Base-by-base conservation (phyloP, 768 basidiomycete species). In the Flagelloscypha sp. region DNA sequence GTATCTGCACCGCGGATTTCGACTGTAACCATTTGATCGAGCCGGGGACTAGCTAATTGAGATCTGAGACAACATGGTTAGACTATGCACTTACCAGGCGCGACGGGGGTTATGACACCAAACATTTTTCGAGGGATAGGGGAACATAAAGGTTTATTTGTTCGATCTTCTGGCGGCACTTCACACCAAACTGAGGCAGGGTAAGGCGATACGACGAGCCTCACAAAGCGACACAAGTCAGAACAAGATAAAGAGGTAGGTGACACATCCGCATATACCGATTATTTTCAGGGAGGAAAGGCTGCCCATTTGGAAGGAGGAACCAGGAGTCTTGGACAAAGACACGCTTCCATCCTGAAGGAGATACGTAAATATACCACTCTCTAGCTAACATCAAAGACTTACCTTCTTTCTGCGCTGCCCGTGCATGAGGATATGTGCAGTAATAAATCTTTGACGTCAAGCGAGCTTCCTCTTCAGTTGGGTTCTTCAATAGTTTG, bases 301-400 rank as follows among this genome's bases (percentile, higher is more conserved):
- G 51, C 18, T 51, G n/a, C n/a, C n/a, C n/a, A n/a, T n/a, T n/a
- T n/a, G n/a, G n/a, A n/a, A n/a, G n/a, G n/a, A n/a, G 47, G 53
- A 74, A 72, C 62, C 70, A 72, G 6, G 40, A 41, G 10, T 54
- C 49, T 24, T 64, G 53, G 24, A 70, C 59, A 22, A 62, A 50
- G 28, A 72, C 58, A 7, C 59, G 48, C 40, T 71, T 73, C 74
- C 74, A 76, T 7, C 72, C 73, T 72, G n/a, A n/a, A n/a, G n/a
- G n/a, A n/a, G n/a, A n/a, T n/a, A n/a, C n/a, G n/a, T n/a, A n/a
- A n/a, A n/a, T n/a, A n/a, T n/a, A n/a, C n/a, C n/a, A n/a, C n/a
- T n/a, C n/a, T n/a, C n/a, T n/a, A n/a, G n/a, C n/a, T n/a, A n/a
- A n/a, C n/a, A n/a, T n/a, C n/a, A n/a, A n/a, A 36, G 12, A 42